Evolutionary conservation across 1,284 basidiomycete species (phyloP).

Genomic region (Bjerkandera adusta): DNA sequence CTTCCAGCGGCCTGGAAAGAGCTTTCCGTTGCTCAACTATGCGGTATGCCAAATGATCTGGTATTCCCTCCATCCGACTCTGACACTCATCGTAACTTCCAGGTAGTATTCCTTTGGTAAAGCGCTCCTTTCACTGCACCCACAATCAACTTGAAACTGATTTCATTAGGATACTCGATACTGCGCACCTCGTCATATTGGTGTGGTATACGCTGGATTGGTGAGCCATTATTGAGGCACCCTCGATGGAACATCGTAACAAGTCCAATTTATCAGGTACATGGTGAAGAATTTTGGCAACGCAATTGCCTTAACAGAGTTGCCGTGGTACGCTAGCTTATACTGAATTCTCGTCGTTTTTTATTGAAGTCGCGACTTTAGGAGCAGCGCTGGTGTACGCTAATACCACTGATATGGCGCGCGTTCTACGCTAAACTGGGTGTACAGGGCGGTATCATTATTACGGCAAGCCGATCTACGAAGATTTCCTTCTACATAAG

Average conservation of each 20-base stretch:
- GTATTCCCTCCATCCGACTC: not conserved
- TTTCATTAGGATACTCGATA: not conserved
- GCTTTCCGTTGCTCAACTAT: slow-evolving; percentile 1
- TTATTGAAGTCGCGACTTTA: not conserved
- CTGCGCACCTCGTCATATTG: not conserved
- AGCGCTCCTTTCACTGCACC: not conserved
- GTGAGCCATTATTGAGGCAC: not conserved
- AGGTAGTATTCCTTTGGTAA: not conserved
- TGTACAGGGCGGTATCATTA: not conserved
- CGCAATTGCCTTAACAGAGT: not conserved
- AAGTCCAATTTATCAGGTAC: not conserved
- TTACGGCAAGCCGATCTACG: not conserved
- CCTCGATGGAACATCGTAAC: too few relatives aligned
- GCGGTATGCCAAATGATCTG: not conserved
- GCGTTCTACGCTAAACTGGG: not conserved
- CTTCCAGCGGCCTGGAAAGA: slow-evolving; percentile 1
- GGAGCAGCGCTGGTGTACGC: not conserved
- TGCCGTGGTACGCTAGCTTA: not conserved
- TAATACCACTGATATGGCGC: not conserved
- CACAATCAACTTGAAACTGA: too few relatives aligned
- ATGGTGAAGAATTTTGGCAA: not conserved
- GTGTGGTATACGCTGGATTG: not conserved
- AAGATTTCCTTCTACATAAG: not conserved
- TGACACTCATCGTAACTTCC: not conserved
- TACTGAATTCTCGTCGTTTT: not conserved